phyloP scores from a whole-genome alignment of 306 rosid species.

The Cajanus cajan region DNA sequence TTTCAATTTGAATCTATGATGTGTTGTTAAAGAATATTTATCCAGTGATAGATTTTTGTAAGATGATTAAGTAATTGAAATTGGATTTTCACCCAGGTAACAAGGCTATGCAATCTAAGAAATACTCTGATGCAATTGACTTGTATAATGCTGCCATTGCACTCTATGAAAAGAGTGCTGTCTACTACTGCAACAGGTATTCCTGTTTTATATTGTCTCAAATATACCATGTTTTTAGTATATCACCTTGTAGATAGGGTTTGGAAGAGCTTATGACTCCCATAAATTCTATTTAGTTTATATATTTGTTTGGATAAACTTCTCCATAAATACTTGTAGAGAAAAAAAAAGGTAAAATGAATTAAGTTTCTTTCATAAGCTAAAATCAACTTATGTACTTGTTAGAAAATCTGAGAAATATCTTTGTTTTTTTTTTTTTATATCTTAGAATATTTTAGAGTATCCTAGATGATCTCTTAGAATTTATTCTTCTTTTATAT shows the following conservation, averaged over 20 bases:
- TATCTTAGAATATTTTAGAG: too few species aligned
- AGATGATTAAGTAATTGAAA: conserved; percentile 25
- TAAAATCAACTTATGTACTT: too few species aligned
- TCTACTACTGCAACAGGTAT: conserved; percentile 95
- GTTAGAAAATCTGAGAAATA: too few species aligned
- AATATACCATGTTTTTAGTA: background rate
- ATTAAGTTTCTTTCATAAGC: too few species aligned
- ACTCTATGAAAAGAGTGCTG: conserved; percentile 65
- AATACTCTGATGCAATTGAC: conserved; percentile 70
- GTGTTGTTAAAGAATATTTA: conserved; percentile 11
- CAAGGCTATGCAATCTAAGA: conserved; percentile 72
- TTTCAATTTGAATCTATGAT: background rate
- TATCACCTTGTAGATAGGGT: background rate
- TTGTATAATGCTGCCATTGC: conserved; percentile 78
- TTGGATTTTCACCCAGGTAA: conserved; percentile 61
- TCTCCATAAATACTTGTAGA: too few species aligned
- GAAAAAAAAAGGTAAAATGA: too few species aligned
- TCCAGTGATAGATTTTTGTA: conserved; percentile 14
- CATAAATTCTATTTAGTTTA: background rate
- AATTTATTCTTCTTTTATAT: too few species aligned
- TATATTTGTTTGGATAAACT: background rate
- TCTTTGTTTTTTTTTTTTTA: too few species aligned
- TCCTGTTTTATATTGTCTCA: conserved; percentile 9
- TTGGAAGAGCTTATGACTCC: background rate
- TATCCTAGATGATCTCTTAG: too few species aligned